These are phyloP conservation scores for Karstenula rhodostoma DNA, from an alignment of 2,329 filamentous ascomycete genomes.

Conservation along the genomic window DNA sequence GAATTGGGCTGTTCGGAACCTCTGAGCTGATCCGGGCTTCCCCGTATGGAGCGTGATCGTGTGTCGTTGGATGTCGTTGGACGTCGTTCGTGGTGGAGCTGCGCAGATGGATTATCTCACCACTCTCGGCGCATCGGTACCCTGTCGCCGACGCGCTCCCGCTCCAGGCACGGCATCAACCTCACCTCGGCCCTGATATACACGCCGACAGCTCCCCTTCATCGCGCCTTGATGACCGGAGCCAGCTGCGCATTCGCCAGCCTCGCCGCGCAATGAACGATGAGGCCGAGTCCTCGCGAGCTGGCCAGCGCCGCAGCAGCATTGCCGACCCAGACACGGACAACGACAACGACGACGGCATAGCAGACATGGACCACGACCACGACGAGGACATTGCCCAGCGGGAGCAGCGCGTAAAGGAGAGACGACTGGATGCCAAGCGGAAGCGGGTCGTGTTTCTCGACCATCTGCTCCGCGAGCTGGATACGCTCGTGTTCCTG, in stretches of 20 bases:
- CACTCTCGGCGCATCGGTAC: slow-evolving; percentile 41
- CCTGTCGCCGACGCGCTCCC: slow-evolving; percentile 36
- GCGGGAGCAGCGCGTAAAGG: slow-evolving; percentile 27
- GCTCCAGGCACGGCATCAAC: slow-evolving; percentile 26
- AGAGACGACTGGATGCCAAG: slow-evolving; percentile 44
- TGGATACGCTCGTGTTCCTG: slow-evolving; percentile 69
- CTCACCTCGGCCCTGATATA: slow-evolving; percentile 7
- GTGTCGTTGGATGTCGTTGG: not conserved
- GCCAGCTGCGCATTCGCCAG: slow-evolving; percentile 16
- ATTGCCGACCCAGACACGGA: slow-evolving; percentile 23
- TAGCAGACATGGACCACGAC: slow-evolving; percentile 14
- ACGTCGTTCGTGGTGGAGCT: slow-evolving; percentile 7
- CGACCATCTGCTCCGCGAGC: slow-evolving; percentile 63
- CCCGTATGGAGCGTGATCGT: not conserved
- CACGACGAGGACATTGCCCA: slow-evolving; percentile 27
- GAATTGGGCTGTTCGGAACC: slow-evolving; percentile 14
- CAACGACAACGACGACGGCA: slow-evolving; percentile 25
- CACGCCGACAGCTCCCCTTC: slow-evolving; percentile 13
- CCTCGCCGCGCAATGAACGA: slow-evolving; percentile 48
- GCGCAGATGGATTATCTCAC: slow-evolving; percentile 48
- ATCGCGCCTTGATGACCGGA: slow-evolving; percentile 38
- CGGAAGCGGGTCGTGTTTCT: slow-evolving; percentile 52
- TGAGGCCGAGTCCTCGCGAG: slow-evolving; percentile 49
- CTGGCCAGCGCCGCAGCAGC: slow-evolving; percentile 31
- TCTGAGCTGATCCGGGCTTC: not conserved